Conservation (phyloP, 768 basidiomycete species). For the Lepiota brunneoincarnata region DNA sequence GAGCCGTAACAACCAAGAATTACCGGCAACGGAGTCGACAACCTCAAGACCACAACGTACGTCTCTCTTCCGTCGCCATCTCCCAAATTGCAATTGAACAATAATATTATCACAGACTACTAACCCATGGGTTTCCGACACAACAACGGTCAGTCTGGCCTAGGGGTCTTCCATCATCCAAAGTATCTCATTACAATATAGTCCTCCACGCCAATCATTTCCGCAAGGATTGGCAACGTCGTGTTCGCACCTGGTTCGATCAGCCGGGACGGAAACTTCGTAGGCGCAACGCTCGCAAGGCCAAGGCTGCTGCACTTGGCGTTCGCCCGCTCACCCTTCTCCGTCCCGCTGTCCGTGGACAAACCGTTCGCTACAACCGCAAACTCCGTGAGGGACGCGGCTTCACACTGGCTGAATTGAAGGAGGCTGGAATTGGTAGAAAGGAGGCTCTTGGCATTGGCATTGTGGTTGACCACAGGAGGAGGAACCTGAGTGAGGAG, state of each 20-base stretch:
- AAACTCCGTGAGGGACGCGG: conserved; percentile 96
- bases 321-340: conserved; percentile 89
- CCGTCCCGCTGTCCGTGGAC: conserved; percentile 94
- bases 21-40: conserved; percentile 40
- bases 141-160: conserved; percentile 66
- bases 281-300: conserved; percentile 87
- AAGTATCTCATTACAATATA: conserved; percentile 23
- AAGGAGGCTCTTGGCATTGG: conserved; percentile 93
- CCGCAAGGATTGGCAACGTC: conserved; percentile 99
- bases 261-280: conserved; percentile 98
- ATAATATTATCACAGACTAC: conserved; percentile 32
- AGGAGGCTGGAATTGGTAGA: conserved; percentile 91
- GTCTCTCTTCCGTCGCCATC: conserved; percentile 15
- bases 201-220: conserved; percentile 94
- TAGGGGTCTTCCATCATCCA: conserved; percentile 1
- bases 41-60: conserved; percentile 46
- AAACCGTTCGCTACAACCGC: conserved; percentile 97
- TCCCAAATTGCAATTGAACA: conserved; percentile 8
- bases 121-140: conserved; percentile 72
- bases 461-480: conserved; percentile 94
- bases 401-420: conserved; percentile 92
- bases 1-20: conserved; percentile 21
- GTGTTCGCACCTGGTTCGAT: conserved; percentile 97
- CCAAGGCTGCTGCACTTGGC: conserved; percentile 87
- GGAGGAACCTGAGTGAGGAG: conserved; percentile 96